Evolutionary conservation across 2,329 filamentous ascomycete genomes (phyloP).

Genomic region (Botrytis aclada): DNA sequence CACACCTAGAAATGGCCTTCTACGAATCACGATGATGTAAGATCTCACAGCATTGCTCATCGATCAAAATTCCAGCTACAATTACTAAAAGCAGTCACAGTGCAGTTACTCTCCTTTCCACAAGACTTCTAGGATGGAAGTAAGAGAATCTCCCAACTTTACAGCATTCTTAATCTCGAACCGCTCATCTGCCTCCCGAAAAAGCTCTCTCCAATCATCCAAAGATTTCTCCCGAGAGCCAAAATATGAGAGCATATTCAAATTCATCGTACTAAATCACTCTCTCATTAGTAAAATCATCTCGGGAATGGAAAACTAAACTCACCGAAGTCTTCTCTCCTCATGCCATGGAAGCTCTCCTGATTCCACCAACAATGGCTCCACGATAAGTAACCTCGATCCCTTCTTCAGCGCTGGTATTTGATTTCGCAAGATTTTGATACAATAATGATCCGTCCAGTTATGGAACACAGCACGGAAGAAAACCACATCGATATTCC

Average conservation of each 20-base stretch:
- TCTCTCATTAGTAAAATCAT: not conserved
- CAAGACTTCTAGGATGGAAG: not conserved
- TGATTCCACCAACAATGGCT: constrained; percentile 1
- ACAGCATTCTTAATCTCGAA: not conserved
- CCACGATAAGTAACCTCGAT: constrained; percentile 3
- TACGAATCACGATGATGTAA: not conserved
- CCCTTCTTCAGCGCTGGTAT: constrained; percentile 14
- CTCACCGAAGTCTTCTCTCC: constrained; percentile 8
- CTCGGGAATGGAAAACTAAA: not conserved
- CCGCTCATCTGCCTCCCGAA: constrained; percentile 1
- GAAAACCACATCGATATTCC: not conserved
- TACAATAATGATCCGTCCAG: constrained; percentile 14
- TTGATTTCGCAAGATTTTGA: constrained; percentile 11
- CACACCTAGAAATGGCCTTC: not conserved
- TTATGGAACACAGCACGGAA: constrained; percentile 16
- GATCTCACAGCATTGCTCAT: not conserved
- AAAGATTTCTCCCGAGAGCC: constrained; percentile 10
- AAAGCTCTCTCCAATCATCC: constrained; percentile 8
- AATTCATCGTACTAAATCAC: constrained; percentile 1
- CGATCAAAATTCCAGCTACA: not conserved
- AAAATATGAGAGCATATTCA: constrained; percentile 16
- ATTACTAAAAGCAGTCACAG: not conserved
- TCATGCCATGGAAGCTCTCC: not conserved
- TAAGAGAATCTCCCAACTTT: not conserved
- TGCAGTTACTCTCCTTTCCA: not conserved